phyloP scores from a whole-genome alignment of 352 stramenopile species.

The Plasmopara halstedii region DNA sequence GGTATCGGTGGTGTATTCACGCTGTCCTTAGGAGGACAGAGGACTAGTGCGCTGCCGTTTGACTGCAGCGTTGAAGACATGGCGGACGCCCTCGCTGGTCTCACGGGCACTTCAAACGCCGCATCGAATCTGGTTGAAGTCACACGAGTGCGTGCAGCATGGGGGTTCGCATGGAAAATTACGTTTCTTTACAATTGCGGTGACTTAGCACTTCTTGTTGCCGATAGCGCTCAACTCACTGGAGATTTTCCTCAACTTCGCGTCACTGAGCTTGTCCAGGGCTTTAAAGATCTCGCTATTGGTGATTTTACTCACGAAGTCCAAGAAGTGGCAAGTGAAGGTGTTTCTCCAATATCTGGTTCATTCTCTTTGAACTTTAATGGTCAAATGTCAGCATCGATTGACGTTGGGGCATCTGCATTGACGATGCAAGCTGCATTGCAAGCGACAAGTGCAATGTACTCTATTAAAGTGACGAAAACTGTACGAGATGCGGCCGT shows the following conservation, averaged over 20 bases:
- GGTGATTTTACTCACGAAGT: constrained; percentile 90
- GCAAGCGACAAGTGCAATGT: constrained; percentile 71
- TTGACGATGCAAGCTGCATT: constrained; percentile 81
- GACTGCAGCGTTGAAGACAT: constrained; percentile 68
- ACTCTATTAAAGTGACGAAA: constrained; percentile 76
- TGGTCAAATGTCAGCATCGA: constrained; percentile 63
- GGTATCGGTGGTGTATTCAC: constrained; percentile 82
- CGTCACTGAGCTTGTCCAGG: constrained; percentile 56
- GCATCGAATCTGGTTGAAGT: constrained; percentile 76
- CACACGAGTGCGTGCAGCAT: constrained; percentile 39
- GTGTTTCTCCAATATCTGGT: constrained; percentile 38
- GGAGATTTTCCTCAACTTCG: constrained; percentile 83
- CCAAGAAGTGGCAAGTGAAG: constrained; percentile 19
- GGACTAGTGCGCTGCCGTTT: constrained; percentile 49
- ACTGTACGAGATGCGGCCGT: constrained; percentile 24
- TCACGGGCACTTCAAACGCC: constrained; percentile 74
- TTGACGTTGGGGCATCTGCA: constrained; percentile 68
- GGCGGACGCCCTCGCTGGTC: constrained; percentile 62
- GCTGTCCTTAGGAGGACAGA: constrained; percentile 86
- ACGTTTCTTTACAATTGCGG: constrained; percentile 86
- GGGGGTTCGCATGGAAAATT: constrained; percentile 90
- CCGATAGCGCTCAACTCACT: constrained; percentile 72
- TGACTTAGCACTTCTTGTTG: constrained; percentile 81
- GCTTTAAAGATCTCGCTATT: constrained; percentile 54
- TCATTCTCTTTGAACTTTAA: constrained; percentile 89